Percentiles rank a stretch among this genome's conserved stretches.
Evolutionary conservation across 305 asterid genomes (phyloP).

Genomic region (Fraxinus albicans): DNA sequence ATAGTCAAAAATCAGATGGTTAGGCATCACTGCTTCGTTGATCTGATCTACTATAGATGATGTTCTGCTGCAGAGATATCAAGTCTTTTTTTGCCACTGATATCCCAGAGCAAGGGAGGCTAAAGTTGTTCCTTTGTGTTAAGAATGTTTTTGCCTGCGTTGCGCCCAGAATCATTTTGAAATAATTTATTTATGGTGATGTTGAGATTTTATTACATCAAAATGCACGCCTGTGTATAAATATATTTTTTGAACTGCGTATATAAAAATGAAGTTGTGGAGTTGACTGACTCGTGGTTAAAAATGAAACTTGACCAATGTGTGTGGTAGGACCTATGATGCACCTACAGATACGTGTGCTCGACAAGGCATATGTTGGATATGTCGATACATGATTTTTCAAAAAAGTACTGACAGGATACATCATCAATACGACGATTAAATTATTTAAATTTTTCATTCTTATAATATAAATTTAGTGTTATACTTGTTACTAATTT

Average conservation of each 20-base stretch:
- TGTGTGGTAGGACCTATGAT: background rate
- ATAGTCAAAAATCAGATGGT: background rate
- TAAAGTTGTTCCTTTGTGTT: background rate
- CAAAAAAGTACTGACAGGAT: background rate
- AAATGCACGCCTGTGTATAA: background rate
- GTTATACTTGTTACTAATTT: background rate
- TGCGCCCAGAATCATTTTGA: background rate
- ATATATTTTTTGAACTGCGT: background rate
- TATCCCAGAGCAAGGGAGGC: background rate
- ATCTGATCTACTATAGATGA: background rate
- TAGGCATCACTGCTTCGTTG: background rate
- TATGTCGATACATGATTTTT: background rate
- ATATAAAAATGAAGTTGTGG: background rate
- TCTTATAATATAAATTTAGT: no score
- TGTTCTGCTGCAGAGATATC: background rate
- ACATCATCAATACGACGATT: no score
- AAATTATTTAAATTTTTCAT: no score
- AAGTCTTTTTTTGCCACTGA: background rate
- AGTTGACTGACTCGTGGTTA: background rate
- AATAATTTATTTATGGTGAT: background rate
- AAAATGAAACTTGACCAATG: background rate
- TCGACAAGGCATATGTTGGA: background rate
- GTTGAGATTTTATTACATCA: background rate
- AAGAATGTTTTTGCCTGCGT: background rate
- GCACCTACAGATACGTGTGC: background rate